Evolutionary conservation across 2,329 filamentous ascomycete genomes (phyloP).

Genomic region (Talaromyces albobiverticillius): DNA sequence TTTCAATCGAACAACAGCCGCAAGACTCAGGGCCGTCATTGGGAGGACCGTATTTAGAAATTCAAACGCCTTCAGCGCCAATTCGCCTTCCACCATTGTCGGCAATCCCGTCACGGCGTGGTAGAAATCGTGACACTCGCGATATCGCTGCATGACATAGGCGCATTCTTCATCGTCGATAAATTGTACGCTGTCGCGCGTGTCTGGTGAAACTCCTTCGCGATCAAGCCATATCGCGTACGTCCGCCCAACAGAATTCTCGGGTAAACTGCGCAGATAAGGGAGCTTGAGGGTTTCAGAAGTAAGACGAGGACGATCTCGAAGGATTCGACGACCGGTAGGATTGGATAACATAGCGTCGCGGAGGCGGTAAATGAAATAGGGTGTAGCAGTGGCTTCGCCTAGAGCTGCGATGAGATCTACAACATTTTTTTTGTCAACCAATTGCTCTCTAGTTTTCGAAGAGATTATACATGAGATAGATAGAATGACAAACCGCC

Average conservation of each 20-base stretch:
- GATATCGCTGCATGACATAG: conserved; percentile 97
- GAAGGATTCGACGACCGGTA: conserved; percentile 86
- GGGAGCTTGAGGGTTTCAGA: conserved; percentile 67
- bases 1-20: conserved; percentile 66
- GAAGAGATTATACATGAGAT: not conserved
- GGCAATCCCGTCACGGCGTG: conserved; percentile 91
- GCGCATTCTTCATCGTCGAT: conserved; percentile 94
- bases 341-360: conserved; percentile 82
- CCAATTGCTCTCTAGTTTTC: not conserved
- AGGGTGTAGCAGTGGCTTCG: conserved; percentile 90
- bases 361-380: conserved; percentile 89
- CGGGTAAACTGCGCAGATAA: conserved; percentile 68
- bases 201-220: conserved; percentile 91
- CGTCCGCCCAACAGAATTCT: conserved; percentile 71
- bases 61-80: conserved; percentile 97
- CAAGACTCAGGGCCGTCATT: conserved; percentile 86
- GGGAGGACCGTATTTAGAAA: conserved; percentile 91
- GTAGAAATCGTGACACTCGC: conserved; percentile 97
- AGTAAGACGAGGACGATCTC: conserved; percentile 82
- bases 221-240: conserved; percentile 92
- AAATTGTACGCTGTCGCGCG: conserved; percentile 75
- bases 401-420: conserved; percentile 94
- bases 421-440: conserved; percentile 38
- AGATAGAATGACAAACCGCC: conserved; percentile 54
- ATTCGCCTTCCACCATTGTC: conserved; percentile 88